Evolutionary conservation across 2,329 filamentous ascomycete genomes (phyloP), one percentile per base, ranked within the genome.

Genomic region (Diatrype stigma): DNA sequence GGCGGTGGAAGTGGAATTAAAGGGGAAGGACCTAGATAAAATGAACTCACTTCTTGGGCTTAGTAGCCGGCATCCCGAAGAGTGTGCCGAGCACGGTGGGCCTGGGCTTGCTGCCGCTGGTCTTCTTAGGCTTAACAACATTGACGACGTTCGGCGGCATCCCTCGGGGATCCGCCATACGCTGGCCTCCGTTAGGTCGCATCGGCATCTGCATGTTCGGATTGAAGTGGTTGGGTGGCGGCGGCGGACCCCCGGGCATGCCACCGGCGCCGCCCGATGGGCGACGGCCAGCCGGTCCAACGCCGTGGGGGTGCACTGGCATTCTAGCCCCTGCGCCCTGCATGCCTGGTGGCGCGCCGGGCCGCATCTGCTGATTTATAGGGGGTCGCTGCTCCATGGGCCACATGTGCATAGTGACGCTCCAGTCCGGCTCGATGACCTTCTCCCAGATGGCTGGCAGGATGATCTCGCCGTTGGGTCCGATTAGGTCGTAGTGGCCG

Each of bases 371-470:
- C 46, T 45, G 50, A 19, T 46, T 51, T 23, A 47, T 48, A 10
- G 42, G 47, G 26, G 59, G 52, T 30, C 44, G 55, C 34, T 60
- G 58, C 10, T 80, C 76, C 68, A 78, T 74, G 2, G 79, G 79
- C 79, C 79, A 82, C 78, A 82, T 81, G 37, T 79, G 81, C 84
- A 87, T 86, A 2, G 80, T 84, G 55, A 87, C 78, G 42, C 78
- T 73, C 85, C 84, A 88, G 65, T 92, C 89, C 2, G 89, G 89
- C 67, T 93, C 80, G 47, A 94, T 76, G 42, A 90, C 86, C 60
- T 85, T 88, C 58, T 92, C 89, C 89, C 89, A 94, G 14, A 93
- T 82, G 51, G 84, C 78, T 6, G 89, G 87, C 38, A 94, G 80
- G 60, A 94, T 92, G 56, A 93, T 91, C 66, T 94, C 87, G 38